These are phyloP conservation scores for Lanmaoa pseudosensibilis DNA, from an alignment of 768 basidiomycete genomes.

Conservation along the genomic window DNA sequence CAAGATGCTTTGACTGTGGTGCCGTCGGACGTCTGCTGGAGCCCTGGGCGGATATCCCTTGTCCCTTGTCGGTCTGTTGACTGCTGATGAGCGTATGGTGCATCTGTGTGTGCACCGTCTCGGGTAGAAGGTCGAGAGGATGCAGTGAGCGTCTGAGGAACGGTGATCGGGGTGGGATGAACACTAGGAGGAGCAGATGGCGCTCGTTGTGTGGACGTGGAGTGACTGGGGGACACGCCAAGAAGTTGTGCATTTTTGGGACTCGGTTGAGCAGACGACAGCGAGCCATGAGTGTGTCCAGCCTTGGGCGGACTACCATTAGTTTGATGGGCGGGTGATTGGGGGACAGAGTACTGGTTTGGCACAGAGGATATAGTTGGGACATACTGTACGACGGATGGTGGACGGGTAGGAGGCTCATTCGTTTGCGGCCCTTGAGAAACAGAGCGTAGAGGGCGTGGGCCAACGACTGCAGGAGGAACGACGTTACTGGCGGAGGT, in stretches of 20 bases:
- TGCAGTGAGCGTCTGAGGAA: slow-evolving; percentile 18
- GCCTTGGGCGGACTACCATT: slow-evolving; percentile 17
- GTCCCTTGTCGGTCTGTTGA: slow-evolving; percentile 12
- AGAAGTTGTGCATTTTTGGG: slow-evolving; percentile 23
- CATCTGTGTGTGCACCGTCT: slow-evolving; percentile 16
- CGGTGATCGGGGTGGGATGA: slow-evolving; percentile 23
- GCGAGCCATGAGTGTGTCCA: slow-evolving; percentile 6
- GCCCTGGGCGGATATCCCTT: slow-evolving; percentile 9
- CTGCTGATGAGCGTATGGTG: slow-evolving; percentile 6
- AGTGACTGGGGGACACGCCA: slow-evolving; percentile 9
- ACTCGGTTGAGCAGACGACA: slow-evolving; percentile 26
- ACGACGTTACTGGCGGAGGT: slow-evolving; percentile 14
- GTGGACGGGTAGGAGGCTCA: slow-evolving; percentile 28
- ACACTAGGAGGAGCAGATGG: slow-evolving; percentile 19
- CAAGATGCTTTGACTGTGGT: slow-evolving; percentile 32
- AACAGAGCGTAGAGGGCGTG: slow-evolving; percentile 29
- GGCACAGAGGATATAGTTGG: slow-evolving; percentile 6
- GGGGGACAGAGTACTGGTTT: slow-evolving; percentile 20
- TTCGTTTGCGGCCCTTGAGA: slow-evolving; percentile 28
- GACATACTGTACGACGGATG: slow-evolving; percentile 19
- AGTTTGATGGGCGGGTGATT: slow-evolving; percentile 18
- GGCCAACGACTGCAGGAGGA: slow-evolving; percentile 28
- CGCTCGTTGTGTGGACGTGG: slow-evolving; percentile 14
- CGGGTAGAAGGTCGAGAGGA: slow-evolving; percentile 33
- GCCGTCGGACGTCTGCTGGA: slow-evolving; percentile 16